Conservation (phyloP, 202 grass and related monocot genomes). For the Schoenoplectus tabernaemontani region DNA sequence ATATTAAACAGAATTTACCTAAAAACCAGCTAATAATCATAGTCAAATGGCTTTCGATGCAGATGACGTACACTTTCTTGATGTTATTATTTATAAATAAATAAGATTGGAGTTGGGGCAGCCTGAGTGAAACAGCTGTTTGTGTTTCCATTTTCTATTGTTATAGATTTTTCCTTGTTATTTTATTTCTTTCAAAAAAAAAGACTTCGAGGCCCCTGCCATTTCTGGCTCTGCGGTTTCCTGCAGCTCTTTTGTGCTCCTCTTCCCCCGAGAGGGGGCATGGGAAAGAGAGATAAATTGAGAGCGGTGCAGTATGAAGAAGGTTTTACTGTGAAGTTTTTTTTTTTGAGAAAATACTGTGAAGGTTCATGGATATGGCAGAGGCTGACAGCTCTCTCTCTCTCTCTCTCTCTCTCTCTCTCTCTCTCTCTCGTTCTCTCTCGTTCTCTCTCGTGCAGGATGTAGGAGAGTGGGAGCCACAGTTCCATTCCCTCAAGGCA, state of each 20-base stretch:
- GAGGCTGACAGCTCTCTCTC: background rate
- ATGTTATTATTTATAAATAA: too few species aligned
- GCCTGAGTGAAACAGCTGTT: too few species aligned
- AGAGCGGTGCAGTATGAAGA: slow-evolving; percentile 8
- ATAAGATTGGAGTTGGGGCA: background rate
- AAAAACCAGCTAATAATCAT: background rate
- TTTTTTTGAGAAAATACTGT: too few species aligned
- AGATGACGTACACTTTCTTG: slow-evolving; percentile 1
- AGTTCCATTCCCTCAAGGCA: slow-evolving; percentile 24
- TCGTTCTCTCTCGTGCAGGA: slow-evolving; percentile 4
- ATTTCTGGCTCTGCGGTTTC: background rate
- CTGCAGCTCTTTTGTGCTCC: slow-evolving; percentile 7
- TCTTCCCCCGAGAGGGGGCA: background rate
- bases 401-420: too few species aligned
- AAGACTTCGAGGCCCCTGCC: background rate
- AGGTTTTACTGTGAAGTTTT: too few species aligned
- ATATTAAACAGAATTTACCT: background rate
- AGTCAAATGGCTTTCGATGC: background rate
- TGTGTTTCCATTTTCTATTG: too few species aligned
- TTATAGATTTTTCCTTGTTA: too few species aligned
- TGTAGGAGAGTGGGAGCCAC: slow-evolving; percentile 17
- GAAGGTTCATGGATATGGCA: slow-evolving; percentile 2
- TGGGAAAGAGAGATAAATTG: background rate
- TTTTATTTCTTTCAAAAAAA: too few species aligned
- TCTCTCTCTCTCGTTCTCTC: too few species aligned